Conservation (phyloP, 2,329 filamentous ascomycete species). For the Diplodia scrobiculata region DNA sequence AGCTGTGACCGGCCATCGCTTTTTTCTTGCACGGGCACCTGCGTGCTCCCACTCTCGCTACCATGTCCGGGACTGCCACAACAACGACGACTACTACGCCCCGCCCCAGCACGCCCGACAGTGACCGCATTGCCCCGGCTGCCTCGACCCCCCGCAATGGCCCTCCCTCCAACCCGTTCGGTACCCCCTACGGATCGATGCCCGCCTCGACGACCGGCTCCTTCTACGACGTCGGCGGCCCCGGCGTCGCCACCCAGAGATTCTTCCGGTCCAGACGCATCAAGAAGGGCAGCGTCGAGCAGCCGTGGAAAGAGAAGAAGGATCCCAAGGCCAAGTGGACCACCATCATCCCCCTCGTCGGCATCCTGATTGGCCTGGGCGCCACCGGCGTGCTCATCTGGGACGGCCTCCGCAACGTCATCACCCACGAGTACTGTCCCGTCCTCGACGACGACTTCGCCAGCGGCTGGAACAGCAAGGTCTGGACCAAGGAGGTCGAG, state of each 20-base stretch:
- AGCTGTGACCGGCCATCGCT: background rate
- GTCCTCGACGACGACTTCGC: slow-evolving; percentile 69
- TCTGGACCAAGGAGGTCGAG: slow-evolving; percentile 76
- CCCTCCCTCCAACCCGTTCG: slow-evolving; percentile 38
- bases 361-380: slow-evolving; percentile 67
- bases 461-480: slow-evolving; percentile 57
- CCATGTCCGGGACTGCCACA: slow-evolving; percentile 28
- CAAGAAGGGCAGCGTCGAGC: slow-evolving; percentile 70
- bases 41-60: slow-evolving; percentile 3
- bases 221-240: slow-evolving; percentile 40
- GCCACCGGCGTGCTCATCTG: slow-evolving; percentile 72
- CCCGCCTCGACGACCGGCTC: slow-evolving; percentile 49
- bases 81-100: slow-evolving; percentile 42
- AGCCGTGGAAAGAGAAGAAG: slow-evolving; percentile 73
- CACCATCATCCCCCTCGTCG: slow-evolving; percentile 74
- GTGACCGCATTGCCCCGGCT: slow-evolving; percentile 39
- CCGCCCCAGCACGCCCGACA: slow-evolving; percentile 46
- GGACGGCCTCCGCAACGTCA: slow-evolving; percentile 71
- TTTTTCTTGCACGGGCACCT: background rate
- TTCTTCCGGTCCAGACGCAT: slow-evolving; percentile 77
- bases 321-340: slow-evolving; percentile 85
- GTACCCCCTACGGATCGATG: slow-evolving; percentile 49
- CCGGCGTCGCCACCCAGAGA: slow-evolving; percentile 34
- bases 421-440: slow-evolving; percentile 72
- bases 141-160: slow-evolving; percentile 28